phyloP scores from a whole-genome alignment of 371 early-diverging fungal genomes.

The Cladochytrium tenue region DNA sequence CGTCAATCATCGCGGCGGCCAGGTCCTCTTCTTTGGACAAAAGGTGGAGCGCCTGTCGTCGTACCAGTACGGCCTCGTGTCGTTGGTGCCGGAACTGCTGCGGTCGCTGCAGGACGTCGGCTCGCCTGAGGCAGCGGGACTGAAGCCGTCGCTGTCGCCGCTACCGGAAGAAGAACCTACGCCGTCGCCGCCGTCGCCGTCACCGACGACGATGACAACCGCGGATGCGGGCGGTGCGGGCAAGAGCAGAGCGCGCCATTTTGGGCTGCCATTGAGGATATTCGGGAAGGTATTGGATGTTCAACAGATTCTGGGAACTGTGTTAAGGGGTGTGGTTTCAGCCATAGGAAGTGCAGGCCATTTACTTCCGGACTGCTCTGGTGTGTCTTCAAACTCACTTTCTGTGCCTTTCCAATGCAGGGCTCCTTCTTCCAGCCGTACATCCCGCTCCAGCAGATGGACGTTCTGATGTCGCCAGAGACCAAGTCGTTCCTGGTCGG shows the following conservation, averaged over 20 bases:
- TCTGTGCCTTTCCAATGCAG: slow-evolving; percentile 28
- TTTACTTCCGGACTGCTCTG: too few species aligned
- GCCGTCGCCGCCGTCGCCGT: background rate
- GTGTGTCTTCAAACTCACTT: background rate
- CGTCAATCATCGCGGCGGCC: background rate
- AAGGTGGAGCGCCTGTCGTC: slow-evolving; percentile 78
- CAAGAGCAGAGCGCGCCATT: slow-evolving; percentile 41
- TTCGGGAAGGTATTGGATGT: slow-evolving; percentile 63
- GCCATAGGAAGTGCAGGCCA: too few species aligned
- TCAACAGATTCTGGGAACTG: slow-evolving; percentile 1
- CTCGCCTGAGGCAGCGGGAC: slow-evolving; percentile 41
- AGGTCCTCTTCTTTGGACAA: slow-evolving; percentile 81
- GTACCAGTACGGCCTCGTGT: slow-evolving; percentile 77
- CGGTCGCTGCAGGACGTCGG: slow-evolving; percentile 69
- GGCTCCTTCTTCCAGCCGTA: slow-evolving; percentile 83
- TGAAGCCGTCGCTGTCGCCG: slow-evolving; percentile 8
- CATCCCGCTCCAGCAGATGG: slow-evolving; percentile 82
- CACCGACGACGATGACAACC: background rate
- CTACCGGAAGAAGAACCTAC: slow-evolving; percentile 39
- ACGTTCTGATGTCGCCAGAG: slow-evolving; percentile 64
- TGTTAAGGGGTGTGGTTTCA: too few species aligned
- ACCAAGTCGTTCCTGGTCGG: slow-evolving; percentile 75
- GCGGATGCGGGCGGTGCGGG: too few species aligned
- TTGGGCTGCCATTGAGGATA: slow-evolving; percentile 70
- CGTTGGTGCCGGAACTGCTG: slow-evolving; percentile 70